Conservation (phyloP, 2,329 filamentous ascomycete genomes). For the Aspergillus sp. region DNA sequence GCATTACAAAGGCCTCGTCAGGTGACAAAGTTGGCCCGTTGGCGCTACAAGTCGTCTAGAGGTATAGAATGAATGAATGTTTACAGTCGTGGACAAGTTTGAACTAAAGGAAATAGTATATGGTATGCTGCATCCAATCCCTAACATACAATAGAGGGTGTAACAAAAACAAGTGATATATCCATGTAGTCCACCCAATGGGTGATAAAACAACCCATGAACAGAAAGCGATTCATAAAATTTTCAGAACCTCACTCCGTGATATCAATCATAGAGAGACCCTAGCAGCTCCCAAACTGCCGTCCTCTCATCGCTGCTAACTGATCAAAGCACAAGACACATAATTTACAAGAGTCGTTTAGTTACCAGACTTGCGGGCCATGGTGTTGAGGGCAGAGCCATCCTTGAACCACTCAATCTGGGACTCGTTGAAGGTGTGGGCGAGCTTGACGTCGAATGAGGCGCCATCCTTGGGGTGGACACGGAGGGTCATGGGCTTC, state of each 20-base stretch:
- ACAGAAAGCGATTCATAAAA: conserved; percentile 35
- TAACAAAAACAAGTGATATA: conserved; percentile 37
- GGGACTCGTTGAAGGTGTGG: conserved; percentile 97
- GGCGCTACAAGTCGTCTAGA: neutral
- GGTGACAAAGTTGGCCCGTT: neutral
- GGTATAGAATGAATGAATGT: neutral
- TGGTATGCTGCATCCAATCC: conserved; percentile 40
- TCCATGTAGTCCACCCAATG: conserved; percentile 41
- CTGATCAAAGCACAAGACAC: conserved; percentile 23
- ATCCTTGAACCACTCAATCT: conserved; percentile 99
- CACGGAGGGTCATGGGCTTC: conserved; percentile 86
- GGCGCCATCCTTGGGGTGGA: conserved; percentile 86
- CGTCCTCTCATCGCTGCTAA: conserved; percentile 16
- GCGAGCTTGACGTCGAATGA: conserved; percentile 78
- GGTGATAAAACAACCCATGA: conserved; percentile 24
- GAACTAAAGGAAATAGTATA: conserved; percentile 31
- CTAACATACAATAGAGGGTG: conserved; percentile 37
- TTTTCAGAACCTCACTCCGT: conserved; percentile 37
- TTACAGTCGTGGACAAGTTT: neutral
- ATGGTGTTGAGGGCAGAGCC: conserved; percentile 97
- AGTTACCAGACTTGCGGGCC: conserved; percentile 64
- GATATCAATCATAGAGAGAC: conserved; percentile 30
- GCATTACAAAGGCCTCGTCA: neutral
- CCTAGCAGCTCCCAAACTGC: conserved; percentile 18
- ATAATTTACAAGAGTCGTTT: conserved; percentile 29